These are phyloP conservation scores for Haematococcus lacustris DNA, from an alignment of 139 green algal species.

Conservation along the genomic window DNA sequence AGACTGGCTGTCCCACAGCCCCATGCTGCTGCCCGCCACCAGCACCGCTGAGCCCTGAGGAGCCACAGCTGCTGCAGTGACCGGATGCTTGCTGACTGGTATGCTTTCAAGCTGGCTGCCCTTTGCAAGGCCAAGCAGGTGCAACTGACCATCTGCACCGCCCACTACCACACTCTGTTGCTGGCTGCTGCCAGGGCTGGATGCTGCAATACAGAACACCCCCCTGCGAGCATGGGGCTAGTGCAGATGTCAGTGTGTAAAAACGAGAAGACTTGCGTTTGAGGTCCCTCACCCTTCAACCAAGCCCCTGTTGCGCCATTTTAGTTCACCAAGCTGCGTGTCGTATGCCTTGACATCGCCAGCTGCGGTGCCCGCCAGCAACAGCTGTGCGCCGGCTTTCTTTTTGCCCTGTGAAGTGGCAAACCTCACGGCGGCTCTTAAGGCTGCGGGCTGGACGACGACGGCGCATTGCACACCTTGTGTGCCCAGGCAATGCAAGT, in stretches of 20 bases:
- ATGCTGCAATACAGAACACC: not conserved
- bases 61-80: conserved; percentile 20
- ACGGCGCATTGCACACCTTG: not conserved
- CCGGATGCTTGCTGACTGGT: not conserved
- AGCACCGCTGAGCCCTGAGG: conserved; percentile 33
- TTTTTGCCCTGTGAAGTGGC: not conserved
- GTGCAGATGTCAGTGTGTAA: not conserved
- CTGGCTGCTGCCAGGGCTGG: not conserved
- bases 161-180: not conserved
- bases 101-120: not conserved
- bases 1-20: conserved; percentile 43
- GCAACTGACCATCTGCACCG: not conserved
- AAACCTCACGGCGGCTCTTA: not conserved
- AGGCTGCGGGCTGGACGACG: not conserved
- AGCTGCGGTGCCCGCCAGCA: conserved; percentile 43
- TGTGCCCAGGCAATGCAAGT: conserved; percentile 27
- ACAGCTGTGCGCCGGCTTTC: not conserved
- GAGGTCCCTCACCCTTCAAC: conserved; percentile 47
- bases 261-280: not conserved
- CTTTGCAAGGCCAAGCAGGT: not conserved
- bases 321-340: conserved; percentile 37
- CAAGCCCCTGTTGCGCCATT: conserved; percentile 33
- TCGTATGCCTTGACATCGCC: conserved; percentile 54
- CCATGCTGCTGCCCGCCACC: conserved; percentile 42
- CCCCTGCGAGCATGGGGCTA: not conserved